Evolutionary conservation across 768 basidiomycete species (phyloP), one percentile per base, ranked within the genome.

Genomic region (Phanerochaete carnosa): DNA sequence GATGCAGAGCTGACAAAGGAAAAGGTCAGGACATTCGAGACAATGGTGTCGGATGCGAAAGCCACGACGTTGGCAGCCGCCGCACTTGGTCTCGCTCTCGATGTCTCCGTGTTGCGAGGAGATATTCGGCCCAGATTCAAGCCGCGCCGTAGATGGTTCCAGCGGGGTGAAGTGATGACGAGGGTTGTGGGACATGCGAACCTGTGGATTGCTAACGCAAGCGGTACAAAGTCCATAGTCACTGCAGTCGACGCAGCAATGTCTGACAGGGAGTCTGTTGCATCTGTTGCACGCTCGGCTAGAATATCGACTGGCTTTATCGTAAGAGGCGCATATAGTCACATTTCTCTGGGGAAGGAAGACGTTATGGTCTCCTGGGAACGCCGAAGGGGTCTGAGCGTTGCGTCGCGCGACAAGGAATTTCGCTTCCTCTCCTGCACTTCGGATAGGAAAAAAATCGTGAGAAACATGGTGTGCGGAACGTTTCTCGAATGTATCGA

Each of bases 191-290:
- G 39, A 8, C 39, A 43, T 9, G 39, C 39, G 39, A 19, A 43
- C 19, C 16, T 43, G 11, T 9, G 39, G 39, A 7, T 26, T 30
- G 26, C 32, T 37, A 5, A 64, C 90, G 73, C 92, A 94, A 55
- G 72, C 71, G 55, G 77, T 76, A 71, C 92, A 94, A 23, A 94
- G 78, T 68, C 94, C 92, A 64, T 85, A 92, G 70, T 93, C 88
- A 0, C 82, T 79, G 73, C 93, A 94, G 6, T 76, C 75, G 82
- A 90, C 85, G 74, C 92, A 94, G 77, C 91, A 92, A 74, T 83
- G 92, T n/a, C 90, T 85, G 57, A 78, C 69, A 4, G 64, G 68
- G 54, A 93, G 85, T 2, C 70, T 68, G 16, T 65, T 61, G 71
- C 90, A 92, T 2, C 81, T 76, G 64, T 89, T 74, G 64, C 90